Evolutionary conservation across 495 filamentous ascomycete genomes (phyloP).

Genomic region (Penicillium silybi): DNA sequence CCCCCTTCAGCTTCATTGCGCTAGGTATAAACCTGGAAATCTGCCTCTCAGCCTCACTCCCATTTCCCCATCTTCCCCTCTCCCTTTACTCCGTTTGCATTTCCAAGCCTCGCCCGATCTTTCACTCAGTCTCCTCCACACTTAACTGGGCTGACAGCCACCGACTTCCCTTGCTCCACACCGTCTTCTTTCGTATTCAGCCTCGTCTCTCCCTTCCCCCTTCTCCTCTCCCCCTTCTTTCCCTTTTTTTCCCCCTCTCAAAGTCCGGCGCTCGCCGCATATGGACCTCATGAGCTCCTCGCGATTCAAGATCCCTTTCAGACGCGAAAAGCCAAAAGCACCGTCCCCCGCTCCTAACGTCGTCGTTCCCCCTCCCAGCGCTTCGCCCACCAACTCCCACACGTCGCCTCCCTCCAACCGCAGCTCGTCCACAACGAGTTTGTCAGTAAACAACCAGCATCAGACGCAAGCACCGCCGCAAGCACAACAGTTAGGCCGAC

Average conservation of each 20-base stretch:
- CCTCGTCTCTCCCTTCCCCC: slow-evolving; percentile 10
- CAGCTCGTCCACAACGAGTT: slow-evolving; percentile 49
- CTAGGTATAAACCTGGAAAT: background rate
- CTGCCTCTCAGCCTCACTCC: slow-evolving; percentile 5
- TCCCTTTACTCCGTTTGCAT: slow-evolving; percentile 4
- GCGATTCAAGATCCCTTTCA: slow-evolving; percentile 45
- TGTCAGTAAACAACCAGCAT: slow-evolving; percentile 45
- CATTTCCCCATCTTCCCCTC: slow-evolving; percentile 12
- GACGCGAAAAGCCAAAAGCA: slow-evolving; percentile 40
- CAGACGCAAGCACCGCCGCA: background rate
- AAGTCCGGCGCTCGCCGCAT: slow-evolving; percentile 25
- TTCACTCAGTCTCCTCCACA: background rate
- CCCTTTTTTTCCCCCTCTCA: slow-evolving; percentile 9
- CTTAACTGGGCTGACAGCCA: slow-evolving; percentile 9
- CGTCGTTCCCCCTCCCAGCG: slow-evolving; percentile 32
- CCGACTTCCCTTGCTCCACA: slow-evolving; percentile 1
- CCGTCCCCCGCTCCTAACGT: slow-evolving; percentile 11
- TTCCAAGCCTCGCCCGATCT: slow-evolving; percentile 1
- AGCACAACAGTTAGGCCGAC: slow-evolving; percentile 45
- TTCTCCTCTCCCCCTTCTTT: slow-evolving; percentile 6
- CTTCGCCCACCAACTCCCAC: slow-evolving; percentile 35
- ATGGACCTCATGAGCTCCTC: slow-evolving; percentile 49
- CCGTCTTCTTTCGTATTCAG: slow-evolving; percentile 15
- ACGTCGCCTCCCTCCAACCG: slow-evolving; percentile 36
- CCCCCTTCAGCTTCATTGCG: background rate